Conservation (phyloP, 169 alveolate species). For the Hepatocystis sp. region DNA sequence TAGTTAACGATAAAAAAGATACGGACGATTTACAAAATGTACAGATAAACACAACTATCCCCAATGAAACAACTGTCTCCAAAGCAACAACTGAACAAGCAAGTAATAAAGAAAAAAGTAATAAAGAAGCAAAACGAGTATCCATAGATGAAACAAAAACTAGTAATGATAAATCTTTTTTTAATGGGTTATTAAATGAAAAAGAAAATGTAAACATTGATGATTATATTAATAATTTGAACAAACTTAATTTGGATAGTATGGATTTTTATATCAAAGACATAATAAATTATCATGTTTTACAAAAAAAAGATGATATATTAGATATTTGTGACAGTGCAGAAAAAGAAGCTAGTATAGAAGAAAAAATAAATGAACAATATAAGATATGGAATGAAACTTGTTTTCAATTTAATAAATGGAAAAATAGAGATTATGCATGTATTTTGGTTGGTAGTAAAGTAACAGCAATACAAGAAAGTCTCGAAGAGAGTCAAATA, state of each 20-base stretch:
- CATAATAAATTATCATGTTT: constrained; percentile 48
- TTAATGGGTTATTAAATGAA: constrained; percentile 25
- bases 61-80: no score
- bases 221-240: constrained; percentile 64
- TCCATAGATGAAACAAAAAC: background rate
- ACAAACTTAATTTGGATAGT: constrained; percentile 62
- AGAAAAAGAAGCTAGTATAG: constrained; percentile 95
- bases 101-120: background rate
- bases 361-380: constrained; percentile 92
- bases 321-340: constrained; percentile 97
- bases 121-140: constrained; percentile 27
- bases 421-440: constrained; percentile 91
- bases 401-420: constrained; percentile 94
- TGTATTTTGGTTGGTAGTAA: constrained; percentile 92
- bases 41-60: no score
- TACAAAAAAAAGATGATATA: constrained; percentile 91
- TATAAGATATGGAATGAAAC: constrained; percentile 93
- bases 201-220: constrained; percentile 33
- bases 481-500: constrained; percentile 94
- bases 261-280: constrained; percentile 74
- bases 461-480: constrained; percentile 93
- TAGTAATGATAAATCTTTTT: constrained; percentile 62
- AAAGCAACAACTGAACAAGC: background rate
- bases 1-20: no score
- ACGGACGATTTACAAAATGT: no score